Evolutionary conservation across 441 rosid genomes (phyloP).

Genomic region (Theobroma grandiflorum): DNA sequence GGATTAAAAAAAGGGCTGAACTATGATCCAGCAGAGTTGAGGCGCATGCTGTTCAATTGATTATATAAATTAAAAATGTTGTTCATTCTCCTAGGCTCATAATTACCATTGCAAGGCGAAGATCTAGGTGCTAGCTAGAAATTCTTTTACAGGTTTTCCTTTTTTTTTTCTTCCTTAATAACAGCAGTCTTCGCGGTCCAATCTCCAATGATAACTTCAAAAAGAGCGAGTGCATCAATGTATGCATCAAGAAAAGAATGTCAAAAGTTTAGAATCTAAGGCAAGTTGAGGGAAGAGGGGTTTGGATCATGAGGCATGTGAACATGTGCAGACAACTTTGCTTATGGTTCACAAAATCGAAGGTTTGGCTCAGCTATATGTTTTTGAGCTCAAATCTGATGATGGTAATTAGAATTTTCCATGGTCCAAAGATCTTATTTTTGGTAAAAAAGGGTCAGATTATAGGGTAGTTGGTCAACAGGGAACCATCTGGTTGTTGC

Average conservation of each 20-base stretch:
- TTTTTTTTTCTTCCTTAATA: neutral
- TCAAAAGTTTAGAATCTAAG: neutral
- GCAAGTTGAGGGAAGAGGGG: neutral
- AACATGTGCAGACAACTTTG: conserved; percentile 6
- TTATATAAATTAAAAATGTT: neutral
- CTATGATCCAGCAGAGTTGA: conserved; percentile 14
- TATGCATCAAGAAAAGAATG: neutral
- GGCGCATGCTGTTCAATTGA: conserved; percentile 21
- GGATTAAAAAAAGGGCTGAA: neutral
- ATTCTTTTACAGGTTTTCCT: neutral
- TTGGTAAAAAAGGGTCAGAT: neutral
- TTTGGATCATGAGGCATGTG: conserved; percentile 21
- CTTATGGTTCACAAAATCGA: neutral
- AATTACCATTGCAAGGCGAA: conserved; percentile 7
- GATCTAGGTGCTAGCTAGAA: conserved; percentile 12
- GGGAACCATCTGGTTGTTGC: conserved; percentile 27
- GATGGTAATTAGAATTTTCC: neutral
- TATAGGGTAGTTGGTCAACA: conserved; percentile 33
- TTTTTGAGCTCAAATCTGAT: neutral
- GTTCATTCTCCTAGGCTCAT: conserved; percentile 20
- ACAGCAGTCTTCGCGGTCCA: neutral
- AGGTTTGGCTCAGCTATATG: neutral
- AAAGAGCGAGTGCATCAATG: neutral
- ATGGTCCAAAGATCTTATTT: neutral
- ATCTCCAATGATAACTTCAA: conserved; percentile 3